phyloP scores from a whole-genome alignment of 495 filamentous ascomycete species.

The Annulohypoxylon stygium region DNA sequence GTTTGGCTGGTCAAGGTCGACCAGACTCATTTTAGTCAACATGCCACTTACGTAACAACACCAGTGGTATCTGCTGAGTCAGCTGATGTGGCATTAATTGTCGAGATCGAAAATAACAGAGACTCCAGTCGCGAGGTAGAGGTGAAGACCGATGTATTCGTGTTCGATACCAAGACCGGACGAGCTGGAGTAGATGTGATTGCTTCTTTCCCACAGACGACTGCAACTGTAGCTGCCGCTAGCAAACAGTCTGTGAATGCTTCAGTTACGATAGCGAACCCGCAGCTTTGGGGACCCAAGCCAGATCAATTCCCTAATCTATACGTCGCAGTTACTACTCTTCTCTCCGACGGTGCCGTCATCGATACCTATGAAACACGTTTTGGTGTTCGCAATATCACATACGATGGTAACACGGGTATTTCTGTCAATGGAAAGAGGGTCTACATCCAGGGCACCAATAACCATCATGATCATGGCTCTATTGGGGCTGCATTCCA shows the following conservation, averaged over 20 bases:
- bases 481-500: conserved; percentile 63
- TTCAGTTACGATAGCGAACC: conserved; percentile 53
- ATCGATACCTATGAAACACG: conserved; percentile 63
- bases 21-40: conserved; percentile 58
- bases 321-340: conserved; percentile 60
- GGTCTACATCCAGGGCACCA: conserved; percentile 57
- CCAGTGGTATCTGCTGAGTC: conserved; percentile 53
- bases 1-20: conserved; percentile 63
- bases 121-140: conserved; percentile 43
- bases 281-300: conserved; percentile 62
- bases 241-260: conserved; percentile 51
- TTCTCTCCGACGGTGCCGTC: conserved; percentile 41
- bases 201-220: conserved; percentile 43
- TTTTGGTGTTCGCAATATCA: conserved; percentile 62
- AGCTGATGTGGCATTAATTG: conserved; percentile 55
- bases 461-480: conserved; percentile 64
- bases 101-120: conserved; percentile 58
- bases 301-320: conserved; percentile 60
- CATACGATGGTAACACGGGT: conserved; percentile 55
- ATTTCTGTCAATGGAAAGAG: conserved; percentile 58
- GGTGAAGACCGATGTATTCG: conserved; percentile 49
- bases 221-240: conserved; percentile 47
- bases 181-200: conserved; percentile 36
- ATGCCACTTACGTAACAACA: conserved; percentile 61
- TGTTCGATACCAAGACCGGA: conserved; percentile 43